Conservation (phyloP, 345 rosid species). For the Cardamine chenopodiifolia region DNA sequence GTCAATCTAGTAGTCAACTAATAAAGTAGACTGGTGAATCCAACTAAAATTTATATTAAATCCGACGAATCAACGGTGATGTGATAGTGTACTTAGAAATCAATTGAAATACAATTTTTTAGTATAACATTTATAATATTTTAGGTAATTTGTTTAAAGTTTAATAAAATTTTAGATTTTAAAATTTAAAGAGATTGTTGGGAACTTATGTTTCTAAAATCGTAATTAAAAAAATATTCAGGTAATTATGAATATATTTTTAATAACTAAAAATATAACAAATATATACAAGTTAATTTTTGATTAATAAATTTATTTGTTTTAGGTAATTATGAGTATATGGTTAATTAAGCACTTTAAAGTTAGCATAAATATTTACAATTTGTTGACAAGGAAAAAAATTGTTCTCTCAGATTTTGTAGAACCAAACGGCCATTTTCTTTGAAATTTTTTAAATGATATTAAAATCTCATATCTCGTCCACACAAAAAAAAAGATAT, state of each 20-base stretch:
- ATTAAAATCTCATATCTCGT: background rate
- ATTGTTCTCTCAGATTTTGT: constrained; percentile 22
- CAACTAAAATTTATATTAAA: background rate
- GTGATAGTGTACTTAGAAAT: background rate
- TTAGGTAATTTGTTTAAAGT: background rate
- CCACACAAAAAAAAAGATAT: background rate
- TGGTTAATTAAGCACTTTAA: background rate
- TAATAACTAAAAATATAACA: background rate
- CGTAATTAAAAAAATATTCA: background rate
- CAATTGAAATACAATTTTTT: background rate
- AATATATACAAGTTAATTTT: background rate
- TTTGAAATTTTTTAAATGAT: background rate
- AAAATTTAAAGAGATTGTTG: background rate
- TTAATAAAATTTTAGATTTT: background rate
- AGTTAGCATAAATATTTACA: background rate
- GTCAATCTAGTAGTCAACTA: constrained; percentile 12
- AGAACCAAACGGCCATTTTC: constrained; percentile 1
- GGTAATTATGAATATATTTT: background rate
- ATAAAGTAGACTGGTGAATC: background rate
- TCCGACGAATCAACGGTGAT: background rate
- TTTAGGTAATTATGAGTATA: background rate
- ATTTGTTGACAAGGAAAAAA: background rate
- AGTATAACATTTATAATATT: background rate
- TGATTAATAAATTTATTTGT: too few relatives aligned
- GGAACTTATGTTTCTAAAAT: background rate